phyloP scores from a whole-genome alignment of 2,329 filamentous ascomycete genomes.

The Hymenoscyphus repandus region DNA sequence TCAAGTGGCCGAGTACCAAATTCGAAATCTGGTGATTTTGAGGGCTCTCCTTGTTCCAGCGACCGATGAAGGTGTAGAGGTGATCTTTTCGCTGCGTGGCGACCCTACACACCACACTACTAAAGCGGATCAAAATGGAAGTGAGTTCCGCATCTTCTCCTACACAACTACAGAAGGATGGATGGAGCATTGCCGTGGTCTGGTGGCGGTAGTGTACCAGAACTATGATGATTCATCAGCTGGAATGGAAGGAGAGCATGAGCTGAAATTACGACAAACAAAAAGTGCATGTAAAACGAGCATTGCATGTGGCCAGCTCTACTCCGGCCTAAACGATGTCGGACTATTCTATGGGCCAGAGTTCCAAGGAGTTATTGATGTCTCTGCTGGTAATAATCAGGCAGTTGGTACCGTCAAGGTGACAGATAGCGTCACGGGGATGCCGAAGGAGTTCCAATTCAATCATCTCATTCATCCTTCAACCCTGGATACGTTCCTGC shows the following conservation, averaged over 20 bases:
- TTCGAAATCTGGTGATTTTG: constrained; percentile 2
- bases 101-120: background rate
- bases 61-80: background rate
- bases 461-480: background rate
- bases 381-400: background rate
- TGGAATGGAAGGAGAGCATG: too few species aligned
- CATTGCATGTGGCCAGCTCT: too few species aligned
- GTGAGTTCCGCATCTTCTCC: constrained; percentile 5
- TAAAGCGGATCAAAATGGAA: constrained; percentile 6
- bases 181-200: constrained; percentile 33
- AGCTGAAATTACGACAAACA: background rate
- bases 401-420: background rate
- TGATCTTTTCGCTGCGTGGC: background rate
- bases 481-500: too few species aligned
- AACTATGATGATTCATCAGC: background rate
- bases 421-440: background rate
- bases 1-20: background rate
- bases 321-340: background rate
- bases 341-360: background rate
- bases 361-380: background rate
- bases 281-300: background rate
- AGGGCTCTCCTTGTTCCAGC: constrained; percentile 36
- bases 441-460: background rate
- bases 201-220: constrained; percentile 24
- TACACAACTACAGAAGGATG: constrained; percentile 14